A percentile compares a stretch with the other conserved stretches of the same genome.
phyloP scores from a whole-genome alignment of 1,139 yeast species.

The Casaregolazyma lundiana region DNA sequence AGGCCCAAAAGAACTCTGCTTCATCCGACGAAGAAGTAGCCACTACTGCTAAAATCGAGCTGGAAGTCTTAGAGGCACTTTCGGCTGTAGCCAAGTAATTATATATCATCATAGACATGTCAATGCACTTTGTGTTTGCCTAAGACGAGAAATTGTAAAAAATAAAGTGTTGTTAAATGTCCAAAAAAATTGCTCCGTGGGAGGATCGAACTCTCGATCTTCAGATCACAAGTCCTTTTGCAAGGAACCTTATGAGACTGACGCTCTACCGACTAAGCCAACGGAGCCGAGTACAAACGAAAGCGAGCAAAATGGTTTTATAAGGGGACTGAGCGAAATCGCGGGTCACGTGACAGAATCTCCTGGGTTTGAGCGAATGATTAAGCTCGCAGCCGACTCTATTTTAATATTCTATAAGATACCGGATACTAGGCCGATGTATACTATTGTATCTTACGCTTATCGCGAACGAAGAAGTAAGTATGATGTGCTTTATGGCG shows the following conservation, averaged over 20 bases:
- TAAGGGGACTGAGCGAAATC: too few species aligned
- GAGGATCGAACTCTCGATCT: slow-evolving; percentile 32
- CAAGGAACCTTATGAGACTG: slow-evolving; percentile 28
- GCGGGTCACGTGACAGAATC: too few species aligned
- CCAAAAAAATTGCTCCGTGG: slow-evolving; percentile 25
- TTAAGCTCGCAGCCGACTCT: too few species aligned
- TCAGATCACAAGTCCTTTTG: slow-evolving; percentile 26
- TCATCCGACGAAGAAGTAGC: slow-evolving; percentile 81
- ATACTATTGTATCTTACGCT: too few species aligned
- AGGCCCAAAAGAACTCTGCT: slow-evolving; percentile 88
- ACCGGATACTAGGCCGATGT: too few species aligned
- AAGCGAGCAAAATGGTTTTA: too few species aligned
- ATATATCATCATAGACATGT: neutral
- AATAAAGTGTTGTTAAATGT: neutral
- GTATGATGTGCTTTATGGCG: too few species aligned
- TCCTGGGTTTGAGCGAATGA: too few species aligned
- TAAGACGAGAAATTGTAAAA: neutral
- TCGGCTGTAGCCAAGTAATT: slow-evolving; percentile 77
- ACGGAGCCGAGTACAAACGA: slow-evolving; percentile 27
- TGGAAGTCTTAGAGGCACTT: slow-evolving; percentile 94
- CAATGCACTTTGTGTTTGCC: neutral
- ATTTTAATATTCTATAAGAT: too few species aligned
- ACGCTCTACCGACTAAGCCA: slow-evolving; percentile 36
- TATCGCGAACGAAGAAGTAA: too few species aligned
- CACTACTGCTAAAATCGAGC: slow-evolving; percentile 92